These are phyloP conservation scores for Phytophthora sansomeana DNA, from an alignment of 352 stramenopile genomes.

Conservation along the genomic window DNA sequence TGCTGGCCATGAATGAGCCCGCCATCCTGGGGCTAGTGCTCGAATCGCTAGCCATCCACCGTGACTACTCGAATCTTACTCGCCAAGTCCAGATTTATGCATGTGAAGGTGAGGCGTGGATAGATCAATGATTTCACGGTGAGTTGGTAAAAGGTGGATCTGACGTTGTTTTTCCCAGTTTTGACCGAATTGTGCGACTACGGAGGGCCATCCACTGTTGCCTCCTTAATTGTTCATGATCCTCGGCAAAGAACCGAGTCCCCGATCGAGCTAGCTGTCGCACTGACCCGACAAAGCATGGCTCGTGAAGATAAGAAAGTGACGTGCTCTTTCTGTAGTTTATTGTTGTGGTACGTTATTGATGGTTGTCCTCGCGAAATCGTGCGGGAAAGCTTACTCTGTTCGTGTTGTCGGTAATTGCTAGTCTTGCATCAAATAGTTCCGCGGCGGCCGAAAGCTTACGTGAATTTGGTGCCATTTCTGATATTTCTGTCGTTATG, in stretches of 20 bases:
- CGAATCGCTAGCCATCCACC: constrained; percentile 57
- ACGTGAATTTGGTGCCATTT: constrained; percentile 60
- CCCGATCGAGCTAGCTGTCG: constrained; percentile 53
- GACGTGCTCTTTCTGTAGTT: constrained; percentile 63
- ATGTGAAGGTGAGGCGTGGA: constrained; percentile 60
- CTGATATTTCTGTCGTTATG: constrained; percentile 75
- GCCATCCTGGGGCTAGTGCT: constrained; percentile 57
- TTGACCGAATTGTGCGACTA: constrained; percentile 72
- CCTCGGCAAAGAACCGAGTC: constrained; percentile 26
- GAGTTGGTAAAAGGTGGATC: constrained; percentile 1
- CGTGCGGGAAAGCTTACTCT: background rate
- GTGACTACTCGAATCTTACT: constrained; percentile 76
- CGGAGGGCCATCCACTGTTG: constrained; percentile 47
- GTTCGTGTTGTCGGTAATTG: background rate
- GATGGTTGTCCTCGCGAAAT: background rate
- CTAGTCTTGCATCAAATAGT: constrained; percentile 63
- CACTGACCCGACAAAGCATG: constrained; percentile 65
- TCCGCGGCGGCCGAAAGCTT: constrained; percentile 47
- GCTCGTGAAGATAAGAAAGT: constrained; percentile 80
- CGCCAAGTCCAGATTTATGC: constrained; percentile 85
- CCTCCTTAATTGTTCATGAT: constrained; percentile 41
- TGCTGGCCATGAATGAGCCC: constrained; percentile 51
- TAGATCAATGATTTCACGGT: background rate
- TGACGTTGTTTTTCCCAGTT: constrained; percentile 35
- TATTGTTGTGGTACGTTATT: constrained; percentile 65